Evolutionary conservation across 495 filamentous ascomycete genomes (phyloP).

Genomic region (Xylaria scruposa): DNA sequence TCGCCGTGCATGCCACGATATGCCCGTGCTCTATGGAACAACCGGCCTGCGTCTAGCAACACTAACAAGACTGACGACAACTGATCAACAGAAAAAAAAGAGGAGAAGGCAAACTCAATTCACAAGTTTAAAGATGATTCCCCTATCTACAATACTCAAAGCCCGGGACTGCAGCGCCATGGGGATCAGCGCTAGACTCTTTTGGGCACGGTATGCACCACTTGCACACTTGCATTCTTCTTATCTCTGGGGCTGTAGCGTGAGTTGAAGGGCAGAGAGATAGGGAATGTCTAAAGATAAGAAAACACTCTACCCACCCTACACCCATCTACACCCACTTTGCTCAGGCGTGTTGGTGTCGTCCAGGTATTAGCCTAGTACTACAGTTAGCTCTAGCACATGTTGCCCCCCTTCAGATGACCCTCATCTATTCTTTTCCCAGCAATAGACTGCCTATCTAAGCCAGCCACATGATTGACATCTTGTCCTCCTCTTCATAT

Average conservation of each 20-base stretch:
- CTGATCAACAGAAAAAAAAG: not conserved
- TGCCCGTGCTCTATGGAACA: not conserved
- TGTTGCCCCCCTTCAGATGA: slow-evolving; percentile 10
- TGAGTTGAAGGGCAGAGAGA: not conserved
- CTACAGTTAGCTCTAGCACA: not conserved
- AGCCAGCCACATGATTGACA: slow-evolving; percentile 19
- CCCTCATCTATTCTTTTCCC: slow-evolving; percentile 14
- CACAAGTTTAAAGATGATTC: not conserved
- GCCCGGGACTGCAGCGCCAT: not conserved
- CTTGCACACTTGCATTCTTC: not conserved
- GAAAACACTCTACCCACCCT: slow-evolving; percentile 16
- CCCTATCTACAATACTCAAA: not conserved
- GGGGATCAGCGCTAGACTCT: slow-evolving; percentile 11
- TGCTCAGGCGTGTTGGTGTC: not conserved
- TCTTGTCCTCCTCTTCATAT: slow-evolving; percentile 14
- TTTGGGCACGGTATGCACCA: slow-evolving; percentile 6
- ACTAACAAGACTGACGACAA: not conserved
- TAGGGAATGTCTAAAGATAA: slow-evolving; percentile 21
- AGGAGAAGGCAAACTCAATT: not conserved
- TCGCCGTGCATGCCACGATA: slow-evolving; percentile 4
- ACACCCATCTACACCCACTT: slow-evolving; percentile 5
- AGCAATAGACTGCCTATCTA: slow-evolving; percentile 5
- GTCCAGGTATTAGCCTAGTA: not conserved
- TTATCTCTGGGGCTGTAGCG: slow-evolving; percentile 20
- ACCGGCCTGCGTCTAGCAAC: not conserved